Evolutionary conservation across 1,284 basidiomycete genomes (phyloP).

Genomic region (Ustilago cynodontis): DNA sequence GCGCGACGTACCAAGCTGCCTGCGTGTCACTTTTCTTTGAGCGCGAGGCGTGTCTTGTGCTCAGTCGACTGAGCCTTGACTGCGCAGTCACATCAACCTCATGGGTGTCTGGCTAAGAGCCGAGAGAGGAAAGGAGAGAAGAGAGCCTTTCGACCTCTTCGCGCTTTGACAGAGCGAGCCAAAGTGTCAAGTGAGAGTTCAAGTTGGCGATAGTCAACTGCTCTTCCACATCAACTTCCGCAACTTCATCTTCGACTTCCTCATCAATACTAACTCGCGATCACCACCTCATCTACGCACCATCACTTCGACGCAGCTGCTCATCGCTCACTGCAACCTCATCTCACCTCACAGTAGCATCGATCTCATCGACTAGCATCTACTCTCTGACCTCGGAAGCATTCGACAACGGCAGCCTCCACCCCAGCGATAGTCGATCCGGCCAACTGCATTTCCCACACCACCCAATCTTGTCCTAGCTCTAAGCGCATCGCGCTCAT

Average conservation of each 20-base stretch:
- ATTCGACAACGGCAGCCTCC: background rate
- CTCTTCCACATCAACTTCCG: constrained; percentile 6
- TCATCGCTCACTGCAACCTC: background rate
- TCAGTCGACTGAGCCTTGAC: constrained; percentile 4
- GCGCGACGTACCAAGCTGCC: background rate
- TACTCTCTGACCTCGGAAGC: background rate
- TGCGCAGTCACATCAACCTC: too few relatives aligned
- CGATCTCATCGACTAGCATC: background rate
- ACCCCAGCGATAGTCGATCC: background rate
- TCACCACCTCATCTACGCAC: constrained; percentile 1
- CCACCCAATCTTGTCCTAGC: background rate
- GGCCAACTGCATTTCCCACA: background rate
- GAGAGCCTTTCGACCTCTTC: too few relatives aligned
- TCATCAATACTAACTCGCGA: background rate
- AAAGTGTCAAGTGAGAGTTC: background rate
- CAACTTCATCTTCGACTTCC: constrained; percentile 2
- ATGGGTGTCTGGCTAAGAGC: too few relatives aligned
- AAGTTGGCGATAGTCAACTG: too few relatives aligned
- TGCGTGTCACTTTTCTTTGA: constrained; percentile 7
- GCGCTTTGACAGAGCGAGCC: too few relatives aligned
- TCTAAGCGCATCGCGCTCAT: constrained; percentile 23
- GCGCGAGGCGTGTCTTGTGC: constrained; percentile 7
- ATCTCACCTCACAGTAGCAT: background rate
- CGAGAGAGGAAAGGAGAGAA: too few relatives aligned
- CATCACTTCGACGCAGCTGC: background rate